phyloP scores from a whole-genome alignment of 2,329 filamentous ascomycete species.

The Sarocladium oryzae region DNA sequence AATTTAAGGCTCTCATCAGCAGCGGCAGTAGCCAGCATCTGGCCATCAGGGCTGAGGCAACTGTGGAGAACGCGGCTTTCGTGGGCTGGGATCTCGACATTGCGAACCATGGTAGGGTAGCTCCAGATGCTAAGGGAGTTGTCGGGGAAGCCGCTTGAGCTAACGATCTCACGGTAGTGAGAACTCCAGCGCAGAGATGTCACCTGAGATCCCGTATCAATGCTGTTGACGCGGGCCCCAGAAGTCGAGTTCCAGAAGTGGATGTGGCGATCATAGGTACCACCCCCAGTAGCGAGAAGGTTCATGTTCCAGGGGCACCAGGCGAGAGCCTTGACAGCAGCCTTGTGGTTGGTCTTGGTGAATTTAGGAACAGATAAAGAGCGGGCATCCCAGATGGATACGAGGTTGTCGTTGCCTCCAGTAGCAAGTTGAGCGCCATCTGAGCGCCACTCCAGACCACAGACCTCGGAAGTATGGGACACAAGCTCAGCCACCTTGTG shows the following conservation, averaged over 20 bases:
- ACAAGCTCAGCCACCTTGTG: conserved; percentile 98
- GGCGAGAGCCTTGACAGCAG: conserved; percentile 93
- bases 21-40: conserved; percentile 94
- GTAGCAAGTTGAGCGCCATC: conserved; percentile 96
- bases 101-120: conserved; percentile 94
- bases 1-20: conserved; percentile 98
- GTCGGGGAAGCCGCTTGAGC: conserved; percentile 96
- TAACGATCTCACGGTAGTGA: conserved; percentile 95
- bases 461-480: conserved; percentile 96
- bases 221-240: conserved; percentile 95
- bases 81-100: conserved; percentile 95
- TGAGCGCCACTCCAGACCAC: conserved; percentile 93
- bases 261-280: conserved; percentile 94
- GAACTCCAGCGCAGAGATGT: conserved; percentile 95
- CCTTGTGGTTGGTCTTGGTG: conserved; percentile 99
- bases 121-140: conserved; percentile 99
- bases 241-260: conserved; percentile 99
- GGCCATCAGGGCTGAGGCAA: conserved; percentile 92
- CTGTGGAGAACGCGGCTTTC: conserved; percentile 96
- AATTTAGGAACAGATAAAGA: conserved; percentile 93
- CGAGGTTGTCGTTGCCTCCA: conserved; percentile 96
- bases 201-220: conserved; percentile 96
- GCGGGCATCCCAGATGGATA: conserved; percentile 97
- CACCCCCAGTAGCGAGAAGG: conserved; percentile 90
- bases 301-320: conserved; percentile 99